Evolutionary conservation across 371 early-diverging fungal species (phyloP), one percentile per base, ranked within the genome.

Genomic region (Mucor piriformis): DNA sequence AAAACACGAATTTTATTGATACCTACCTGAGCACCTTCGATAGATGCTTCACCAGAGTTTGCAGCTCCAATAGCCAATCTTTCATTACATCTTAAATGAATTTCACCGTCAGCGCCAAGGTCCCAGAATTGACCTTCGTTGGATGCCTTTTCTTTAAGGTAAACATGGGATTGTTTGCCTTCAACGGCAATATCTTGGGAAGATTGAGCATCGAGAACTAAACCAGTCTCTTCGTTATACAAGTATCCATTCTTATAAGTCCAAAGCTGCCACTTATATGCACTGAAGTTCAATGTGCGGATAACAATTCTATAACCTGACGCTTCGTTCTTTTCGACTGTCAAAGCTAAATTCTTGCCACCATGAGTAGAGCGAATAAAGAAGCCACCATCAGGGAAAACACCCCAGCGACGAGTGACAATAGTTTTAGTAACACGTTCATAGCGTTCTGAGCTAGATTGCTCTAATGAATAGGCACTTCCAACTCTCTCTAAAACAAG

Each of bases 201-300:
- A 18, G 62, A 59, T 51, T 76, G 66, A 38, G 75, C 66, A 49
- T 79, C 81, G 29, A 84, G 61, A 10, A 76, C 83, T 29, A 82
- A 65, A 20, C 83, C 83, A 43, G 81, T 84, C 46, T 79, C 70
- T 47, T 69, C 77, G 55, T 84, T 84, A 56, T 82, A 71, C 65
- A 84, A 58, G 59, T 81, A 72, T 15, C 81, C 79, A 34, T 82
- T 70, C 32, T 69, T 57, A 46, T 72, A 76, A 6, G 67, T 63
- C 84, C 84, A 84, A 43, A 81, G 68, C 57, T 84, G 83, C 70
- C 69, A 74, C 42, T 63, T 76, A 50, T 76, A 72, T 4, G 65
- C 67, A 57, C 72, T 73, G 44, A 70, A 76, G 50, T 74, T 72
- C 24, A 79, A 44, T 18, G 72, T 52, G 16, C 74, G 74, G 12